Base-by-base conservation (phyloP, 164 flowering plant species). In the Amborella trichopoda region DNA sequence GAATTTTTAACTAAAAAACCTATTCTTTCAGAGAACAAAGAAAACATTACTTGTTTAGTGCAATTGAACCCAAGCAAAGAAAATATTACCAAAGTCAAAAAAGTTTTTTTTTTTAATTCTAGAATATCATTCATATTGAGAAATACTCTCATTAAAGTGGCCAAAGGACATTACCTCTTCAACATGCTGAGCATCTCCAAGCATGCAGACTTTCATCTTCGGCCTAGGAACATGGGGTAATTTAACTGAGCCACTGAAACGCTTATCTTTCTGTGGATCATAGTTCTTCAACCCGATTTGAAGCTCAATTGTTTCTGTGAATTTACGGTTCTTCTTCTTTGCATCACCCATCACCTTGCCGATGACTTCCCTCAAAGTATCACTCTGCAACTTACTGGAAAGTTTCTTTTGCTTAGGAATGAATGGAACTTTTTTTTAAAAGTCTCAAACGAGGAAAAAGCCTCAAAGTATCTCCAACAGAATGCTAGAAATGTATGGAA, bases 181-280 rank as follows among this genome's bases (percentile, higher is more conserved):
- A 2, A 83, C 87, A 40, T 83, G 93, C 49, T 62, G 71, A 48
- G 65, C 67, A 55, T 63, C 67, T 9, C 68, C 68, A 51, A 65
- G 67, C 70, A 68, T 68, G 62, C 73, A 68, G 8, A 68, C 70
- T 46, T 65, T 68, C 73, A 68, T 65, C 55, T 68, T 65, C 18
- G 73, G 73, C 3, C 73, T 61, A 51, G 67, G 67, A 24, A 68
- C 65, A 46, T 68, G 73, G 6, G 73, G 73, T 25, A 68, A 34
- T 56, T 52, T 68, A 10, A 77, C 83, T 11, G 83, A 72, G 22
- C 83, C 83, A 60, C 91, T 82, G 70, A 82, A 82, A 62, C 91
- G 80, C 64, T 82, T 82, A 59, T 82, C 87, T 68, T 82, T 82
- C 39, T 82, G 91, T 2, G 86, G 86, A 48, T 81, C 86, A 54